A percentile compares a stretch with the other conserved stretches of the same genome.
These are phyloP conservation scores for Esteya vermicola DNA, from an alignment of 2,329 filamentous ascomycete genomes.

Conservation along the genomic window DNA sequence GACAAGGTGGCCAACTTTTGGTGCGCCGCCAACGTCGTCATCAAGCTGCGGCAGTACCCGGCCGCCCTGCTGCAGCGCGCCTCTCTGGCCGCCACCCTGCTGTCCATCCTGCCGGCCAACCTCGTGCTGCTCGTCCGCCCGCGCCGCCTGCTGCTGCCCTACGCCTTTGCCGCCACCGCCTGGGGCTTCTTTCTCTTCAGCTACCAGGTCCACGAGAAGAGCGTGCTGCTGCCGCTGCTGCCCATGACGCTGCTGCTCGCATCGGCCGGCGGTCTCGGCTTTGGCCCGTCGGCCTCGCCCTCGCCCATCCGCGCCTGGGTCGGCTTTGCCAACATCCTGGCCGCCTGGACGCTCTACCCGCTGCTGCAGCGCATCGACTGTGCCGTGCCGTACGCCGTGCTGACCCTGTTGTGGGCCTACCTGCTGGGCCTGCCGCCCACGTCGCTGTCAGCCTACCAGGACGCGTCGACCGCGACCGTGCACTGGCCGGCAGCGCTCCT, in stretches of 20 bases:
- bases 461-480: constrained; percentile 14
- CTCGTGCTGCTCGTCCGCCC: constrained; percentile 67
- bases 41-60: constrained; percentile 72
- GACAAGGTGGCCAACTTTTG: constrained; percentile 98
- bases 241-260: constrained; percentile 85
- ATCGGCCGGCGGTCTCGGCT: constrained; percentile 61
- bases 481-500: constrained; percentile 50
- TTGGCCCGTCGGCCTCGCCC: too few species aligned
- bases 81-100: constrained; percentile 60
- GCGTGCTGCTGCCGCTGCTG: constrained; percentile 77
- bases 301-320: constrained; percentile 79
- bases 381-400: constrained; percentile 67
- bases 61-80: constrained; percentile 57
- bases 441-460: constrained; percentile 52
- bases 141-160: constrained; percentile 59
- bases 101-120: constrained; percentile 67
- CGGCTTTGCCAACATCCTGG: constrained; percentile 86
- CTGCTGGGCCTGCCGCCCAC: constrained; percentile 75
- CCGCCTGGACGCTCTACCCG: constrained; percentile 87
- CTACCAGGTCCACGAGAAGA: constrained; percentile 98
- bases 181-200: constrained; percentile 98
- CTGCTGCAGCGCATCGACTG: constrained; percentile 76
- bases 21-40: constrained; percentile 79
- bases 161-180: constrained; percentile 68
- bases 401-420: constrained; percentile 83